Conservation (phyloP, 805 yeast genomes). For the Blastobotrys peoriensis region DNA sequence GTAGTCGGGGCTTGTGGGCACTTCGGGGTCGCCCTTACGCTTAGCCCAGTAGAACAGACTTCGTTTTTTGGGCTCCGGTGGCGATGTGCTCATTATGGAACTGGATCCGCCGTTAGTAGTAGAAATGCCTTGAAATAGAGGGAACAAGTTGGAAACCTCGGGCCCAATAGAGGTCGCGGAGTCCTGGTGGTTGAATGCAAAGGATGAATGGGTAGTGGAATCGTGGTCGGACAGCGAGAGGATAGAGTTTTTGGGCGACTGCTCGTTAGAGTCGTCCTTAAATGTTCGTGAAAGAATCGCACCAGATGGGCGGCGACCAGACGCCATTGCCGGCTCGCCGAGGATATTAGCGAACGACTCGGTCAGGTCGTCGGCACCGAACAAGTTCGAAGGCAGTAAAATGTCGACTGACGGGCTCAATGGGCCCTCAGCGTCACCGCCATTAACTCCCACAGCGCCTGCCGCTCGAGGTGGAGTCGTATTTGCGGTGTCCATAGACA, state of each 20-base stretch:
- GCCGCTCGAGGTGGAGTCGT: background rate
- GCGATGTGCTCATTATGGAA: background rate
- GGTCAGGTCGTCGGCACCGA: slow-evolving; percentile 23
- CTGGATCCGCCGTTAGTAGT: background rate
- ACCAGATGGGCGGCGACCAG: background rate
- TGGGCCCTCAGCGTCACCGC: slow-evolving; percentile 25
- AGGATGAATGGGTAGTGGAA: too few species aligned
- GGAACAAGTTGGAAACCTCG: background rate
- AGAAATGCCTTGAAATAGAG: background rate
- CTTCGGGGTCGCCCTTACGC: background rate
- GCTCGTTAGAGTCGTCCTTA: slow-evolving; percentile 10
- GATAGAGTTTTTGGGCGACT: background rate
- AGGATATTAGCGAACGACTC: slow-evolving; percentile 15
- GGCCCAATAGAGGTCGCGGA: background rate
- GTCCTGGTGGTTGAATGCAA: background rate
- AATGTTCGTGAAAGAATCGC: background rate
- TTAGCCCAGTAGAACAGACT: background rate
- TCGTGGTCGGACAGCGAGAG: background rate
- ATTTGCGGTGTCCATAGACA: background rate
- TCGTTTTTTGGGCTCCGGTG: background rate
- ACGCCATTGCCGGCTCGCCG: background rate
- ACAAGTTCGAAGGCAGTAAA: slow-evolving; percentile 34
- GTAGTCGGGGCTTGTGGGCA: background rate
- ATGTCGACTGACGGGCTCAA: slow-evolving; percentile 32
- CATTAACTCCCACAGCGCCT: background rate